phyloP scores from a whole-genome alignment of 2,329 filamentous ascomycete species.

The Pseudogymnoascus sp. region DNA sequence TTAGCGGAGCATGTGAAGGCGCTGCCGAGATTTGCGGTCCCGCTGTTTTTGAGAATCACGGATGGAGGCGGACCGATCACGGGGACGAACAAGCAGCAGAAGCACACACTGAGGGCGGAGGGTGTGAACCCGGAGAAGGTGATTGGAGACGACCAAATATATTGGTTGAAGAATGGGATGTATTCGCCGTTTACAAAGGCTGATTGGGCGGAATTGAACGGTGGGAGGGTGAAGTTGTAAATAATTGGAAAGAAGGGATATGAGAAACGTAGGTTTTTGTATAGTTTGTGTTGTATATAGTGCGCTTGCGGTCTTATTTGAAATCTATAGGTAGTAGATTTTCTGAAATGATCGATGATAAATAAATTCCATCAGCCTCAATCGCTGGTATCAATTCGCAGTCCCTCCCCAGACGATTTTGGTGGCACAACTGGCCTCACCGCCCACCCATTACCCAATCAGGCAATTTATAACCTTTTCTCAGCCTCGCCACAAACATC shows the following conservation, averaged over 20 bases:
- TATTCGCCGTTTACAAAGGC: conserved; percentile 61
- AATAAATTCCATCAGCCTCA: not conserved
- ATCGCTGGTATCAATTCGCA: not conserved
- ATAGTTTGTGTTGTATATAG: not conserved
- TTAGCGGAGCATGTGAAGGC: conserved; percentile 52
- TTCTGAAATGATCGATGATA: not conserved
- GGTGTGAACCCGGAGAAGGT: conserved; percentile 62
- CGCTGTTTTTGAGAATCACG: conserved; percentile 67
- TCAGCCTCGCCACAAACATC: not conserved
- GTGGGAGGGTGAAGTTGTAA: conserved; percentile 63
- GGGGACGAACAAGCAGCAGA: conserved; percentile 86
- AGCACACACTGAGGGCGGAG: conserved; percentile 61
- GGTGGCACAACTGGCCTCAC: not conserved
- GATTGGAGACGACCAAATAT: conserved; percentile 39
- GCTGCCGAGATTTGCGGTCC: conserved; percentile 68
- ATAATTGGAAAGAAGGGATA: conserved; percentile 12
- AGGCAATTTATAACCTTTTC: conserved; percentile 9
- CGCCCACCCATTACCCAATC: conserved; percentile 7
- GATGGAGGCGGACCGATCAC: conserved; percentile 53
- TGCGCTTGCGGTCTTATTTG: not conserved
- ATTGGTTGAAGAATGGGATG: conserved; percentile 50
- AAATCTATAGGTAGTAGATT: not conserved
- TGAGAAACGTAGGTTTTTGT: not conserved
- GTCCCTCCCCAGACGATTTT: not conserved
- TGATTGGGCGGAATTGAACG: conserved; percentile 63